Conservation (phyloP, 164 flowering plant species). For the Kalanchoe fedtschenkoi region DNA sequence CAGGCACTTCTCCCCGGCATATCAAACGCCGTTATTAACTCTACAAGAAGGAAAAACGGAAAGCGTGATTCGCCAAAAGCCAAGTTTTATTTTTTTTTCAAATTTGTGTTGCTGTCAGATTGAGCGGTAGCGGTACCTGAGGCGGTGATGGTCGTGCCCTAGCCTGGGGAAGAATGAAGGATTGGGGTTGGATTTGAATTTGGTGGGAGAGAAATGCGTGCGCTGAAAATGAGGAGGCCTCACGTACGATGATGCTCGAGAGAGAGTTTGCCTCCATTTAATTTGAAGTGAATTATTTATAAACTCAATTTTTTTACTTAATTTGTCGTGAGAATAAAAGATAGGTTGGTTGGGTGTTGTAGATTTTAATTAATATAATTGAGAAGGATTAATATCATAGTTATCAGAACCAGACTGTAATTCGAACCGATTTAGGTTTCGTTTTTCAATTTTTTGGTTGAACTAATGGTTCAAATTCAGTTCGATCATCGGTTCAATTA, state of each 20-base stretch:
- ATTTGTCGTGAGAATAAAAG: too few relatives aligned
- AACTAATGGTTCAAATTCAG: too few relatives aligned
- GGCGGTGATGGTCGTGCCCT: conserved; percentile 2
- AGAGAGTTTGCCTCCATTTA: neutral
- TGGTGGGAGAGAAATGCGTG: conserved; percentile 4
- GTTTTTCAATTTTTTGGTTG: too few relatives aligned
- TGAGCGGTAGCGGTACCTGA: conserved; percentile 2
- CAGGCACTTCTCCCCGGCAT: neutral
- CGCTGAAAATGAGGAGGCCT: conserved; percentile 2
- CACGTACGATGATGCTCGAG: neutral
- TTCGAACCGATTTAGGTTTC: too few relatives aligned
- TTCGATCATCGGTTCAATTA: too few relatives aligned
- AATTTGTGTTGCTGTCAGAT: too few relatives aligned
- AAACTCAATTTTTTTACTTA: too few relatives aligned
- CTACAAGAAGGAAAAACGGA: neutral
- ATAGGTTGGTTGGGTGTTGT: too few relatives aligned
- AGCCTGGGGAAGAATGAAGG: neutral
- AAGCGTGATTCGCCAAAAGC: neutral
- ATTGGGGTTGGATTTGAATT: neutral
- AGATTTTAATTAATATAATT: too few relatives aligned
- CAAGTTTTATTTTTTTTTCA: too few relatives aligned
- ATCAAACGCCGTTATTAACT: neutral
- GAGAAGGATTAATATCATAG: too few relatives aligned
- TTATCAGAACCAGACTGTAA: too few relatives aligned
- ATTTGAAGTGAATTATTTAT: neutral